Conservation (phyloP, 2,329 filamentous ascomycete genomes). For the Hypoxylon sp. region DNA sequence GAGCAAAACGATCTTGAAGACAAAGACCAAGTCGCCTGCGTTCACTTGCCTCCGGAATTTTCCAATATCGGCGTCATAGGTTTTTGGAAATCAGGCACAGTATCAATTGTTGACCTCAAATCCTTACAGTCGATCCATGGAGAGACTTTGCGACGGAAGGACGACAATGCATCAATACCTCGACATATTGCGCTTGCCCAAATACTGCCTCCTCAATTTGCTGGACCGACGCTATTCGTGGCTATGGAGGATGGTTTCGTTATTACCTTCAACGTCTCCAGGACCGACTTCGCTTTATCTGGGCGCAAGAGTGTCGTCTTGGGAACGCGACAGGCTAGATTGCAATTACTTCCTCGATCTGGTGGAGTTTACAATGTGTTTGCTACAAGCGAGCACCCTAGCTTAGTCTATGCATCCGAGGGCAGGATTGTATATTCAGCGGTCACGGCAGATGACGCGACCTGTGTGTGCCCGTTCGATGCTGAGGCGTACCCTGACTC, state of each 20-base stretch:
- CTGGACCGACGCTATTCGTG: constrained; percentile 81
- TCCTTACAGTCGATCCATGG: constrained; percentile 74
- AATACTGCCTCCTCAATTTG: constrained; percentile 70
- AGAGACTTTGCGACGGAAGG: constrained; percentile 68
- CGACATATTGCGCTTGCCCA: constrained; percentile 84
- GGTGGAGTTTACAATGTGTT: constrained; percentile 83
- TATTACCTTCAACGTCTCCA: constrained; percentile 81
- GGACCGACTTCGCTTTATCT: constrained; percentile 70
- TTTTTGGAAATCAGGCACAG: constrained; percentile 85
- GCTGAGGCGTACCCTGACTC: constrained; percentile 82
- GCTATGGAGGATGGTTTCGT: constrained; percentile 94
- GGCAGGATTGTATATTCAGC: constrained; percentile 92
- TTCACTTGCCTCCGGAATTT: constrained; percentile 76
- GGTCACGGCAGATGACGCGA: constrained; percentile 88
- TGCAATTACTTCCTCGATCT: constrained; percentile 79
- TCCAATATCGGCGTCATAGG: constrained; percentile 80
- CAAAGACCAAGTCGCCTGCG: constrained; percentile 84
- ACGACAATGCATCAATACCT: constrained; percentile 81
- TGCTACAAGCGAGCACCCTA: constrained; percentile 93
- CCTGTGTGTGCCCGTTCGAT: constrained; percentile 85
- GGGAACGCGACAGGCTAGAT: constrained; percentile 84
- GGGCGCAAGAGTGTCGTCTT: constrained; percentile 84
- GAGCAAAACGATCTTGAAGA: constrained; percentile 70
- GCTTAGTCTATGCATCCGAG: constrained; percentile 90
- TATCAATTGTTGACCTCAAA: constrained; percentile 78